Evolutionary conservation across 2,329 filamentous ascomycete species (phyloP), one percentile per base, ranked within the genome.

Genomic region (Drechslera avenae): DNA sequence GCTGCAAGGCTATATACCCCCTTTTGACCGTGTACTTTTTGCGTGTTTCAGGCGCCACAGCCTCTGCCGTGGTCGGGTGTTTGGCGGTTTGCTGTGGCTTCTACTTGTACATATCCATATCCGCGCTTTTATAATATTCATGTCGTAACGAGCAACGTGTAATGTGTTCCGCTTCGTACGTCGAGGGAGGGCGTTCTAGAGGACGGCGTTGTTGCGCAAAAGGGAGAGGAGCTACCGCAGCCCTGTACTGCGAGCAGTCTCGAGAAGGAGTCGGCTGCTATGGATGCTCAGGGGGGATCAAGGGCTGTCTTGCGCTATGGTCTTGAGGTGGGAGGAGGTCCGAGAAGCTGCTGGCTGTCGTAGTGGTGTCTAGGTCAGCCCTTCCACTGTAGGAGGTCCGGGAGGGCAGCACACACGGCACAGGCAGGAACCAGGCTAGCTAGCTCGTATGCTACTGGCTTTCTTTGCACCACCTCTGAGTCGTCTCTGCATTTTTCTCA

Each of bases 1-100:
- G 53, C 67, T 55, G 62, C 62, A 54, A 63, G 56, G 56, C 63
- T 63, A 66, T 71, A 71, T 71, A 71, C 67, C 67, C 61, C 60
- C n/a, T n/a, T 57, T 62, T 54, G 54, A 49, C 50, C 52, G 49
- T 52, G 44, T 52, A 46, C 28, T 41, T 48, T 37, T 56, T 43
- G 50, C 47, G 41, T 45, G 54, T 58, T 42, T 44, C 32, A 32
- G 30, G 37, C 28, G 19, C 37, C 19, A 31, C 45, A 31, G 32
- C 46, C 36, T 50, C 28, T 37, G 36, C 34, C 37, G 46, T 21
- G 33, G 16, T 43, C 30, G 30, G 30, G 28, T 6, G 17, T 34
- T 49, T 28, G 13, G 46, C 39, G 36, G 21, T 18, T 19, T 28
- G 31, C 45, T 51, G 37, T 36, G 42, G 44, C 40, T 41, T 49